Conservation (phyloP, 148 eudicot genomes). For the Camellia japonica region DNA sequence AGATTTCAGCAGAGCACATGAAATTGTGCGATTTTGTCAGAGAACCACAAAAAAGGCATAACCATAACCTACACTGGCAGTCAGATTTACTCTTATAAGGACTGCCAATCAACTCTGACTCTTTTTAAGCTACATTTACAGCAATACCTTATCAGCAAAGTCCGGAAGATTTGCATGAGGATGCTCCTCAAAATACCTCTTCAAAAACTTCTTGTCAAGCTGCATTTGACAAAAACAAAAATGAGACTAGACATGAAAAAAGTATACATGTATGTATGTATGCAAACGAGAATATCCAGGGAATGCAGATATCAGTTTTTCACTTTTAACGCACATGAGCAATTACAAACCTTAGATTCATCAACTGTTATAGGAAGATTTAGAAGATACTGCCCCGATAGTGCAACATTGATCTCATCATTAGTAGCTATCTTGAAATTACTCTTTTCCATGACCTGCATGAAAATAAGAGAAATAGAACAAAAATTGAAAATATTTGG, state of each 20-base stretch:
- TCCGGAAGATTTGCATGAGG: constrained; percentile 74
- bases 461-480: constrained; percentile 1
- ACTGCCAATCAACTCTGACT: neutral
- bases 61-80: neutral
- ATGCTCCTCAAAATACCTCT: constrained; percentile 68
- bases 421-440: constrained; percentile 83
- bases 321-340: neutral
- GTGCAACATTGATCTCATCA: constrained; percentile 89
- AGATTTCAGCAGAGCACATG: too few relatives aligned
- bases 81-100: neutral
- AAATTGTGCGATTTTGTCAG: neutral
- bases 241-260: neutral
- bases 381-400: constrained; percentile 84
- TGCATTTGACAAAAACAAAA: constrained; percentile 30
- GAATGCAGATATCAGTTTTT: neutral
- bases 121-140: constrained; percentile 15
- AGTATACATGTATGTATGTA: neutral
- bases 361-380: constrained; percentile 93
- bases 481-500: neutral
- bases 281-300: neutral
- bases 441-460: constrained; percentile 89
- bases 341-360: constrained; percentile 69
- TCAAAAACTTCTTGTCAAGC: constrained; percentile 81
- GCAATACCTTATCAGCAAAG: constrained; percentile 81
- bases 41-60: neutral